These are phyloP conservation scores for Boletus vinaceobasis DNA, from an alignment of 768 basidiomycete genomes.

Conservation along the genomic window DNA sequence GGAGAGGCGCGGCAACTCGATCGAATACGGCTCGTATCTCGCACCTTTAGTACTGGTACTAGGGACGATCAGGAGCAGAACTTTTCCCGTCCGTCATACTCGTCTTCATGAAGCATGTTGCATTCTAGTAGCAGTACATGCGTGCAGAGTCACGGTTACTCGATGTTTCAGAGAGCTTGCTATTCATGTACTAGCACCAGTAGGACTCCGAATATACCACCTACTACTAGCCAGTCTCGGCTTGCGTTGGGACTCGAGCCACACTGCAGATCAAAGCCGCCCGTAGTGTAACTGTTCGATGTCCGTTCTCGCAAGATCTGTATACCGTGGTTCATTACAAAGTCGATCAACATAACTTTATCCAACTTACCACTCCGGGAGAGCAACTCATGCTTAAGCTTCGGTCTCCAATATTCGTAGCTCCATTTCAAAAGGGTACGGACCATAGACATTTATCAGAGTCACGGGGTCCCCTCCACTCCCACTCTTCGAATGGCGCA, in stretches of 20 bases:
- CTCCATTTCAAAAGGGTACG: constrained; percentile 2
- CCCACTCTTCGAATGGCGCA: constrained; percentile 19
- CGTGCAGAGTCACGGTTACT: background rate
- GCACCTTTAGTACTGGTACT: background rate
- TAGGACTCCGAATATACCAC: background rate
- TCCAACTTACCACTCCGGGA: background rate
- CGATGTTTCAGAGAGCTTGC: background rate
- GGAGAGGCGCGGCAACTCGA: background rate
- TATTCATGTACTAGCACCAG: background rate
- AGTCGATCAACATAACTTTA: background rate
- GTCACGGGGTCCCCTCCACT: constrained; percentile 2
- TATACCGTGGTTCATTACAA: background rate
- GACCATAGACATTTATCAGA: constrained; percentile 11
- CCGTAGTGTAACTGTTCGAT: background rate
- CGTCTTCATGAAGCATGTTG: background rate
- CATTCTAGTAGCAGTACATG: background rate
- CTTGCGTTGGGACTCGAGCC: no score
- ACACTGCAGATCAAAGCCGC: background rate
- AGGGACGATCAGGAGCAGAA: background rate
- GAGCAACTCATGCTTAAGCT: background rate
- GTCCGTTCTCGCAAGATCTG: background rate
- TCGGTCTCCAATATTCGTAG: background rate
- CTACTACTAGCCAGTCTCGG: no score
- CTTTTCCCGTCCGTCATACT: background rate
- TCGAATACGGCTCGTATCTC: background rate